Evolutionary conservation across 192 early-diverging fungal genomes (phyloP).

Genomic region (Lunasporangiospora selenospora): DNA sequence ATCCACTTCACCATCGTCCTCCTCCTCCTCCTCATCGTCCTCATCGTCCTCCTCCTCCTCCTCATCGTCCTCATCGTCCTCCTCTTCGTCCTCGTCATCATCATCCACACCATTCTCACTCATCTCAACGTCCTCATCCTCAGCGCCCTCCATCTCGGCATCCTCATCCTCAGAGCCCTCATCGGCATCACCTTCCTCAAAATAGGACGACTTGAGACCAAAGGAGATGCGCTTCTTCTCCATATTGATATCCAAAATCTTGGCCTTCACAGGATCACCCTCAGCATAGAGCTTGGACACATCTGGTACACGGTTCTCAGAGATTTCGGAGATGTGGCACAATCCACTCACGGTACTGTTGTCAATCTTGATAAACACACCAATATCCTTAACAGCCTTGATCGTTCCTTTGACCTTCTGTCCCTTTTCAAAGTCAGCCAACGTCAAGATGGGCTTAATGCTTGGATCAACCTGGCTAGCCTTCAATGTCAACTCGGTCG

Average conservation of each 20-base stretch:
- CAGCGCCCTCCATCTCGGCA: constrained; percentile 25
- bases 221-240: constrained; percentile 74
- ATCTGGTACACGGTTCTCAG: constrained; percentile 77
- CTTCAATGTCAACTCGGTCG: constrained; percentile 43
- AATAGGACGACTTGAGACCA: constrained; percentile 88
- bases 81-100: constrained; percentile 13
- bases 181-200: constrained; percentile 63
- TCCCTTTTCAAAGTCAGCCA: constrained; percentile 70
- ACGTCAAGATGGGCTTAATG: constrained; percentile 67
- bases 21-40: constrained; percentile 47
- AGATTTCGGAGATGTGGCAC: constrained; percentile 86
- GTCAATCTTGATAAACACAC: constrained; percentile 84
- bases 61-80: constrained; percentile 15
- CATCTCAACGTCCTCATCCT: constrained; percentile 9
- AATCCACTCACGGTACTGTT: constrained; percentile 79
- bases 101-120: constrained; percentile 29
- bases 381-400: constrained; percentile 74
- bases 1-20: constrained; percentile 41
- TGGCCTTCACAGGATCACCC: constrained; percentile 86
- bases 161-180: constrained; percentile 49
- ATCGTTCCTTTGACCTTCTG: constrained; percentile 83
- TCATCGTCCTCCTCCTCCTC: constrained; percentile 50
- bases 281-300: constrained; percentile 78
- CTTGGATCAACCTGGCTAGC: constrained; percentile 73
- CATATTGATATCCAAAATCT: constrained; percentile 76